Conservation (phyloP, 306 rosid genomes). For the Malus fusca region DNA sequence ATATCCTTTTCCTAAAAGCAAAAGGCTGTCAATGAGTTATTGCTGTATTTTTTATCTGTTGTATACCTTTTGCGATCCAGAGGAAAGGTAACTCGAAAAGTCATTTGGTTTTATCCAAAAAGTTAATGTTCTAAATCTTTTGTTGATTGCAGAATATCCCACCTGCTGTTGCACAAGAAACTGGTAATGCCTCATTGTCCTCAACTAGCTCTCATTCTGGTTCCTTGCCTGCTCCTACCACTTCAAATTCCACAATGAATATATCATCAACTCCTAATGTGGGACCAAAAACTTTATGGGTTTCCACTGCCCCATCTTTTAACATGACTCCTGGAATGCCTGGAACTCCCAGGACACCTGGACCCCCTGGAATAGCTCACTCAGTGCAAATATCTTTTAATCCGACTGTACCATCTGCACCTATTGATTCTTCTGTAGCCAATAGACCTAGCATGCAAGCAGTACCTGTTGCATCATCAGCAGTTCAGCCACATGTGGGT, state of each 20-base stretch:
- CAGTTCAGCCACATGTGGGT: conserved; percentile 37
- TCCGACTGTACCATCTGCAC: conserved; percentile 23
- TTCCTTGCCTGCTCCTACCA: conserved; percentile 26
- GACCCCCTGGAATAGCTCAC: conserved; percentile 60
- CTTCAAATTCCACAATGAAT: conserved; percentile 33
- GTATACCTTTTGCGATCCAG: background rate
- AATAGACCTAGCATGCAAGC: conserved; percentile 50
- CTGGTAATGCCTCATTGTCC: conserved; percentile 36
- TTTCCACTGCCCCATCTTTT: conserved; percentile 41
- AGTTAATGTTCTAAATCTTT: conserved; percentile 10
- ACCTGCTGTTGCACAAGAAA: conserved; percentile 34
- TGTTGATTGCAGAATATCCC: conserved; percentile 39
- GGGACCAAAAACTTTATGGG: conserved; percentile 43
- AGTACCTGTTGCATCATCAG: conserved; percentile 25
- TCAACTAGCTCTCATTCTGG: conserved; percentile 35
- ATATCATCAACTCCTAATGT: conserved; percentile 40
- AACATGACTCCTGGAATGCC: conserved; percentile 37
- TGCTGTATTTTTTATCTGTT: background rate
- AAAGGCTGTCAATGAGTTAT: background rate
- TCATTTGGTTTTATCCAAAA: background rate
- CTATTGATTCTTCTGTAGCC: conserved; percentile 34
- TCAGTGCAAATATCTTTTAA: conserved; percentile 32
- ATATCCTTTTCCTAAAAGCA: background rate
- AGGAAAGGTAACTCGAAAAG: background rate
- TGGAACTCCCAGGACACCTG: conserved; percentile 54